Evolutionary conservation across 768 basidiomycete genomes (phyloP).

Genomic region (Boletus tomentosulus): DNA sequence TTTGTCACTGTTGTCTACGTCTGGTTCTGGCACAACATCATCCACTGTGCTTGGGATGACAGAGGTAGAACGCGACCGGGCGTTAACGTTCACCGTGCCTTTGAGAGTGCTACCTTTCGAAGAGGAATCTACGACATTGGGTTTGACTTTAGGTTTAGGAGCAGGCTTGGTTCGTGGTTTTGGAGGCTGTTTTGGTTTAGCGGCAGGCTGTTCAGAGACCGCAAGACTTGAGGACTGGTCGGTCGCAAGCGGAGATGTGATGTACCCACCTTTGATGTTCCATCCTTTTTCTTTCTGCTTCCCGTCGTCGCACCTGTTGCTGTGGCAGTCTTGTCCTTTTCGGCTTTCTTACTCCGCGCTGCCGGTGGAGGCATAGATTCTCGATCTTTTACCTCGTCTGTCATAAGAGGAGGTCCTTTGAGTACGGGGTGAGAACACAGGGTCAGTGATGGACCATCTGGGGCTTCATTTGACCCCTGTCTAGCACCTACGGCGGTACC

Average conservation of each 20-base stretch:
- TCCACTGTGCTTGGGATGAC: slow-evolving; percentile 51
- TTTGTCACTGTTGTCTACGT: slow-evolving; percentile 40
- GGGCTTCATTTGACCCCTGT: neutral
- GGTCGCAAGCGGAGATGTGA: neutral
- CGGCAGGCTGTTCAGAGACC: slow-evolving; percentile 10
- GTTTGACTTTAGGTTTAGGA: slow-evolving; percentile 27
- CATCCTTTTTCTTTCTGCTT: slow-evolving; percentile 36
- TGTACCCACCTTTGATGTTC: slow-evolving; percentile 18
- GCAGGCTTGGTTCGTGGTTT: slow-evolving; percentile 32
- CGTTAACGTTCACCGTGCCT: slow-evolving; percentile 23
- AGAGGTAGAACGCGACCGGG: slow-evolving; percentile 68
- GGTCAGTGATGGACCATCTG: slow-evolving; percentile 1
- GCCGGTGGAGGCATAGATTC: slow-evolving; percentile 59
- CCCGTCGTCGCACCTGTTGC: slow-evolving; percentile 7
- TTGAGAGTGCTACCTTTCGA: slow-evolving; percentile 22
- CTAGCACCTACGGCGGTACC: neutral
- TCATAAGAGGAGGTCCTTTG: slow-evolving; percentile 8
- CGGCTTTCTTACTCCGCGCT: slow-evolving; percentile 22
- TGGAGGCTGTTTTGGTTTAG: slow-evolving; percentile 27
- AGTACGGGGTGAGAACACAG: slow-evolving; percentile 4
- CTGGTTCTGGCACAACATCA: slow-evolving; percentile 45
- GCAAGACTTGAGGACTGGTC: neutral
- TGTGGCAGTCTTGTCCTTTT: slow-evolving; percentile 19
- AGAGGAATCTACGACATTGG: slow-evolving; percentile 7
- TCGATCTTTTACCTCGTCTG: slow-evolving; percentile 35